Evolutionary conservation across 768 basidiomycete genomes (phyloP).

Genomic region (Boletus tomentosulus): DNA sequence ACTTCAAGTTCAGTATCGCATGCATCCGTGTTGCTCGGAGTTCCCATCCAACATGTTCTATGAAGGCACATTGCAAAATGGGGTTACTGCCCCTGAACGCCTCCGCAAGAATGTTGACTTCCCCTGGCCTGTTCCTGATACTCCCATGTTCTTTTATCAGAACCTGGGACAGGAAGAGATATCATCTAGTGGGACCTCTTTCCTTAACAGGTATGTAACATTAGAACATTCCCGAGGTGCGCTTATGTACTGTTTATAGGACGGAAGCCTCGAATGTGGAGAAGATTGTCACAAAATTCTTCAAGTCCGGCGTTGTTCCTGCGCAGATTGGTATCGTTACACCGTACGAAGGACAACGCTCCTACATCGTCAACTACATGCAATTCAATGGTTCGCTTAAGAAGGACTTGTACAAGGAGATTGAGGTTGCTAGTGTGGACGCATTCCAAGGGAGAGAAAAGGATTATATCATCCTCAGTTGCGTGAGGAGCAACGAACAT

Average conservation of each 20-base stretch:
- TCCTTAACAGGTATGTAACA: conserved; percentile 73
- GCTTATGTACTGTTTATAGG: conserved; percentile 38
- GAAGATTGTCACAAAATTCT: conserved; percentile 99
- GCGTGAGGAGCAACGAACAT: conserved; percentile 97
- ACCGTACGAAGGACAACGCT: conserved; percentile 97
- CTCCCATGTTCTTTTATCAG: conserved; percentile 99
- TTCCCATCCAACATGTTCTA: conserved; percentile 99
- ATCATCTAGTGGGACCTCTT: conserved; percentile 96
- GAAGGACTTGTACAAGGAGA: conserved; percentile 99
- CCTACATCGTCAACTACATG: conserved; percentile 99
- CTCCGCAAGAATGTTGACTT: conserved; percentile 98
- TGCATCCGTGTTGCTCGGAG: conserved; percentile 99
- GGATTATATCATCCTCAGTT: conserved; percentile 98
- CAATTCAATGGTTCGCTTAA: conserved; percentile 99
- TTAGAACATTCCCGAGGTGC: not conserved
- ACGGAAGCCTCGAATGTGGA: conserved; percentile 99
- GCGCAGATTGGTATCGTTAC: conserved; percentile 97
- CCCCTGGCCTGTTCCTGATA: conserved; percentile 96
- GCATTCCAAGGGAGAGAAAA: conserved; percentile 99
- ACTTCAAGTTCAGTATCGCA: conserved; percentile 98
- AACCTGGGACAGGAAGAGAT: conserved; percentile 99
- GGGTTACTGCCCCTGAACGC: conserved; percentile 97
- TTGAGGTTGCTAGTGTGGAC: conserved; percentile 97
- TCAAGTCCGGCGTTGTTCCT: conserved; percentile 97
- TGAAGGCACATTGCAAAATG: conserved; percentile 97